Evolutionary conservation across 2,329 filamentous ascomycete species (phyloP).

Genomic region (Fusarium sp.): DNA sequence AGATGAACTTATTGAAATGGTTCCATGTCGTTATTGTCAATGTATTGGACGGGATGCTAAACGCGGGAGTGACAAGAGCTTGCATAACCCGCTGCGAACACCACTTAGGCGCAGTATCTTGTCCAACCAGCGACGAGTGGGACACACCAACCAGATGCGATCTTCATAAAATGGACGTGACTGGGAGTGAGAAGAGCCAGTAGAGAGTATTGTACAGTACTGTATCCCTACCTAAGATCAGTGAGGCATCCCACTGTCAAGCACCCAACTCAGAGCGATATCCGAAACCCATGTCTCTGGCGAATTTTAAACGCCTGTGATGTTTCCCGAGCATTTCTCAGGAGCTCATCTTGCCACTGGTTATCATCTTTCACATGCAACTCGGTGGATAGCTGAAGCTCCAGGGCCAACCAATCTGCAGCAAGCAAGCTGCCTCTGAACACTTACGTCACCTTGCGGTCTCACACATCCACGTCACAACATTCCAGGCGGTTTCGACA

Average conservation of each 20-base stretch:
- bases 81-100: slow-evolving; percentile 28
- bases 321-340: not conserved
- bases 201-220: not conserved
- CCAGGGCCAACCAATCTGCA: slow-evolving; percentile 17
- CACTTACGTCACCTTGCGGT: slow-evolving; percentile 15
- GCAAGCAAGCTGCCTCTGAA: slow-evolving; percentile 9
- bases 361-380: slow-evolving; percentile 25
- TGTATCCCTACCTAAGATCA: not conserved
- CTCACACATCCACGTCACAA: slow-evolving; percentile 27
- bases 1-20: not conserved
- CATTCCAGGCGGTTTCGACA: slow-evolving; percentile 27
- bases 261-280: not conserved
- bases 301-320: slow-evolving; percentile 1
- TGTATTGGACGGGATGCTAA: not conserved
- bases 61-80: slow-evolving; percentile 10
- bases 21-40: not conserved
- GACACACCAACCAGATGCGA: not conserved
- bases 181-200: not conserved
- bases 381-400: slow-evolving; percentile 4
- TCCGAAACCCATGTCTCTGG: not conserved
- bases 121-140: slow-evolving; percentile 13
- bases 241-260: too few relatives aligned
- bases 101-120: slow-evolving; percentile 26
- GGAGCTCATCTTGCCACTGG: not conserved
- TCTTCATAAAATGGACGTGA: not conserved